Percentiles rank a stretch among this genome's conserved stretches.
These are phyloP conservation scores for Cerrena zonata DNA, from an alignment of 1,284 basidiomycete species.

Conservation along the genomic window DNA sequence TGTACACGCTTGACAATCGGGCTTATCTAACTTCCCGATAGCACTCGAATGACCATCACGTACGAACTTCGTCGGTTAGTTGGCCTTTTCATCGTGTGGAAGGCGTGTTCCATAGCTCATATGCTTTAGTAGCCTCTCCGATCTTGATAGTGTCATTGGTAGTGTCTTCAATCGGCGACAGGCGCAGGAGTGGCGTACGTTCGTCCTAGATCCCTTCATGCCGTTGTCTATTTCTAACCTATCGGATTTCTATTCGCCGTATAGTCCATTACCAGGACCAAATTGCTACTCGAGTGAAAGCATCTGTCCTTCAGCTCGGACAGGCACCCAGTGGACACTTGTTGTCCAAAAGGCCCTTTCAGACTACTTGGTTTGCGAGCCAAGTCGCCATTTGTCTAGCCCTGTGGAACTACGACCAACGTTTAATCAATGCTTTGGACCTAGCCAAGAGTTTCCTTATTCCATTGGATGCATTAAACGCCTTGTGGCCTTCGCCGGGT, in stretches of 20 bases:
- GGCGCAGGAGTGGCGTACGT: constrained; percentile 69
- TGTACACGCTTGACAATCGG: not conserved
- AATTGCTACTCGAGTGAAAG: constrained; percentile 50
- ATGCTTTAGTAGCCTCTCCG: constrained; percentile 28
- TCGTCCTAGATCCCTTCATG: not conserved
- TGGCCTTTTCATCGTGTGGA: constrained; percentile 5
- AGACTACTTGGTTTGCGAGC: constrained; percentile 58
- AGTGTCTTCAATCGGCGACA: constrained; percentile 60
- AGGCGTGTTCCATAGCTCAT: constrained; percentile 15
- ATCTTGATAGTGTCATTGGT: constrained; percentile 24
- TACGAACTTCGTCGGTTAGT: constrained; percentile 61
- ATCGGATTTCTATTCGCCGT: constrained; percentile 10
- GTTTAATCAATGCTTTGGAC: constrained; percentile 54
- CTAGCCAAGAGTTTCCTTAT: constrained; percentile 60
- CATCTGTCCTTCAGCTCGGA: constrained; percentile 42
- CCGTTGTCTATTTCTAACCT: constrained; percentile 1
- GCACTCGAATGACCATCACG: constrained; percentile 63
- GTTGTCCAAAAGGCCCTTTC: constrained; percentile 60
- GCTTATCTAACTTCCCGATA: constrained; percentile 25
- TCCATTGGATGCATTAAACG: constrained; percentile 60
- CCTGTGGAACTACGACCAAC: constrained; percentile 59
- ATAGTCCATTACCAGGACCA: constrained; percentile 60
- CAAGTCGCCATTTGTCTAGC: constrained; percentile 48
- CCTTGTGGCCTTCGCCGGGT: constrained; percentile 68
- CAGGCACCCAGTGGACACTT: constrained; percentile 41